Conservation (phyloP, 23 red algal species). For the Gracilaria gracilis region DNA sequence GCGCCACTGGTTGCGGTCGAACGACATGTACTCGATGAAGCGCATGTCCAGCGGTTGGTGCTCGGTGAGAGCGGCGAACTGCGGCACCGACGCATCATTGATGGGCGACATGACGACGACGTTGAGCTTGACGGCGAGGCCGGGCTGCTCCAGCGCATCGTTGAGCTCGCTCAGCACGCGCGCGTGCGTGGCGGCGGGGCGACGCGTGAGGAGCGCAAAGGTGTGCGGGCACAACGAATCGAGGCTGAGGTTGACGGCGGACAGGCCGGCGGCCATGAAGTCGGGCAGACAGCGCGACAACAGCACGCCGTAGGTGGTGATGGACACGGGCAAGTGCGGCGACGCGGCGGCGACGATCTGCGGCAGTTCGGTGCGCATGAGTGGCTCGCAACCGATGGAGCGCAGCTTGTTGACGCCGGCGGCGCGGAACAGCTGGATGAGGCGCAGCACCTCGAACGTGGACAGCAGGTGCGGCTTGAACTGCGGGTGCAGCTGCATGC, state of each 20-base stretch:
- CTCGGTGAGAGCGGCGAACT: constrained; percentile 72
- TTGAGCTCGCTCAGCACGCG: constrained; percentile 65
- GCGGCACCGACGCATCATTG: constrained; percentile 75
- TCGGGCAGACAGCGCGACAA: constrained; percentile 63
- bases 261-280: constrained; percentile 60
- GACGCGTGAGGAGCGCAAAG: constrained; percentile 81
- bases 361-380: constrained; percentile 70
- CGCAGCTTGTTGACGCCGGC: constrained; percentile 79
- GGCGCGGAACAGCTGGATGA: constrained; percentile 62
- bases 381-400: constrained; percentile 92
- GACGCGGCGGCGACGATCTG: not conserved
- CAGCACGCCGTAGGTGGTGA: constrained; percentile 87
- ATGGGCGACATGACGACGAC: constrained; percentile 89
- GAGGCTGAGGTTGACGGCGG: constrained; percentile 77
- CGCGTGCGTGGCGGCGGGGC: constrained; percentile 38
- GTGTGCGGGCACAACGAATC: constrained; percentile 75
- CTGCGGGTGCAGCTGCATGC: constrained; percentile 82
- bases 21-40: constrained; percentile 99
- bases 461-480: constrained; percentile 63
- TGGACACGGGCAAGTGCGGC: constrained; percentile 22
- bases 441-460: constrained; percentile 54
- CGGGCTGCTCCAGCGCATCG: constrained; percentile 52
- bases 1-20: constrained; percentile 88
- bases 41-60: constrained; percentile 66
- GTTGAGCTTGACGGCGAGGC: constrained; percentile 82